phyloP scores from a whole-genome alignment of 2,329 filamentous ascomycete genomes.

The Talaromyces sp. region DNA sequence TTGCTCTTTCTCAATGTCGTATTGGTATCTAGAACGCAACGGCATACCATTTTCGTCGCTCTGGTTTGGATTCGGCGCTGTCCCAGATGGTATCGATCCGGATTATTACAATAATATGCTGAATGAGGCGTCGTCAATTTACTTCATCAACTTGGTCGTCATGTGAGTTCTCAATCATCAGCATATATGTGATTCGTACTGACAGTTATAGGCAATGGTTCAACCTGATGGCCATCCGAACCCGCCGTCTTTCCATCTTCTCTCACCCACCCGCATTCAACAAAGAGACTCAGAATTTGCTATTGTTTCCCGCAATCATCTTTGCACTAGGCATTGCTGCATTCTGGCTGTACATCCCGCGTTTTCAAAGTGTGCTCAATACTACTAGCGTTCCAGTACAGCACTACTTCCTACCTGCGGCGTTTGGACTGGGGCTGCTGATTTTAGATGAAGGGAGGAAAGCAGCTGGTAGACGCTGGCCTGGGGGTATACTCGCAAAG shows the following conservation, averaged over 20 bases:
- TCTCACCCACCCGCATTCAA: conserved; percentile 69
- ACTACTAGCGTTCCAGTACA: conserved; percentile 66
- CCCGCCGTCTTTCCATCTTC: conserved; percentile 63
- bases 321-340: conserved; percentile 68
- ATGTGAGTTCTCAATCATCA: conserved; percentile 51
- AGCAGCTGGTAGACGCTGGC: conserved; percentile 58
- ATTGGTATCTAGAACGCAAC: conserved; percentile 58
- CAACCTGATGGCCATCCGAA: conserved; percentile 68
- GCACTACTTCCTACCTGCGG: conserved; percentile 73
- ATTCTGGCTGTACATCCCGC: conserved; percentile 64
- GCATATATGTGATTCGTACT: background rate
- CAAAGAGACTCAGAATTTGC: conserved; percentile 62
- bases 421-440: conserved; percentile 65
- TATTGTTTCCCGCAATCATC: conserved; percentile 66
- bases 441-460: conserved; percentile 66
- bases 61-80: conserved; percentile 65
- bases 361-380: conserved; percentile 58
- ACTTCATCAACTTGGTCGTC: conserved; percentile 76
- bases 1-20: conserved; percentile 62
- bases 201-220: conserved; percentile 60
- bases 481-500: conserved; percentile 55
- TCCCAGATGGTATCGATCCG: conserved; percentile 51
- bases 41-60: conserved; percentile 63
- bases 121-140: conserved; percentile 67
- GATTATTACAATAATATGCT: conserved; percentile 56